Evolutionary conservation across 805 yeast species (phyloP), one percentile per base, ranked within the genome.

Genomic region (Lachancea kluyveri): DNA sequence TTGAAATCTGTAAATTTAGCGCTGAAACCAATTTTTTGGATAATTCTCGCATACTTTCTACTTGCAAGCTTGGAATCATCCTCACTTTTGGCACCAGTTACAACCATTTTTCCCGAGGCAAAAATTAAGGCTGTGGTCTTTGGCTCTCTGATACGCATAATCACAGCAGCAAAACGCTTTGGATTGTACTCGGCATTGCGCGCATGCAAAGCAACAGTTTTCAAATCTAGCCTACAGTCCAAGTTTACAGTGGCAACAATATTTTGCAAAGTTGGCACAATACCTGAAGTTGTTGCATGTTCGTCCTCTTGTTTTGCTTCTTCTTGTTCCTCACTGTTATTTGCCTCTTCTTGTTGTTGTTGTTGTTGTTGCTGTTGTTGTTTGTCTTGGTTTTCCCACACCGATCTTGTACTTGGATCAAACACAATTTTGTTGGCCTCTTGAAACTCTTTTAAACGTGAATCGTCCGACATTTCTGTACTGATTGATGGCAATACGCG

Each of bases 91-190:
- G 98, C 98, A 74, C 98, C 98, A 18, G 97, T 92, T 10, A 92
- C 98, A 46, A 92, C 98, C 98, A 92, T 92, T 62, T 92, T 92
- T 52, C 98, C 98, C 2, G 96, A 87, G 2, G 98, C 98, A 60
- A 92, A 92, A 45, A 92, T 92, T 46, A 92, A 70, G 0, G 98
- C 97, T 2, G 98, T 92, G 1, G 98, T 92, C 60, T 92, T 92
- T 11, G 98, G 98, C 59, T 92, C 98, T 62, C 98, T 77, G 48
- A 92, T 92, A 71, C 98, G 84, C 98, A 92, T 92, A 48, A 92
- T 92, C 30, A 92, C 98, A 37, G 98, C 98, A 9, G 98, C 98
- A 67, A 92, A 92, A 68, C 98, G 94, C 58, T 83, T 86, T 31
- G 98, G 98, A 52, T 92, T 92, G 64, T 92, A 92, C 60, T 92